Evolutionary conservation across 352 stramenopile species (phyloP).

Genomic region (Phytophthora macrochlamydospora): DNA sequence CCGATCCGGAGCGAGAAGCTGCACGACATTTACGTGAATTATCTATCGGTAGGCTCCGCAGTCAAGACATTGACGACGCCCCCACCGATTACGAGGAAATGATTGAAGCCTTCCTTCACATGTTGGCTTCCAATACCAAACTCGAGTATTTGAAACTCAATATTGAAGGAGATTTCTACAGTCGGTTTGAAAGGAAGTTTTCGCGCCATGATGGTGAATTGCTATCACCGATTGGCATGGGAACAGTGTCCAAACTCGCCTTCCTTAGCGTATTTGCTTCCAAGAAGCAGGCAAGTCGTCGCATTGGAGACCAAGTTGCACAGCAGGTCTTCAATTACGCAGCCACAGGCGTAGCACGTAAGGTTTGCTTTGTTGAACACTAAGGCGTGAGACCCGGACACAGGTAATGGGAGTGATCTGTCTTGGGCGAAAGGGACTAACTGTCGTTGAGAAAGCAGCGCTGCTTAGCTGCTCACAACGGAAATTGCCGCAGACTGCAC

Average conservation of each 20-base stretch:
- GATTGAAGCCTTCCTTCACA: conserved; percentile 12
- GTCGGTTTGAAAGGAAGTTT: conserved; percentile 14
- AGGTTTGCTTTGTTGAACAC: conserved; percentile 30
- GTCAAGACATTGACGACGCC: conserved; percentile 18
- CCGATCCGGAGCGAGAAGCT: conserved; percentile 10
- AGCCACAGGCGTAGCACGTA: conserved; percentile 10
- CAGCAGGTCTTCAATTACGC: conserved; percentile 22
- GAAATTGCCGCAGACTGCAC: conserved; percentile 4
- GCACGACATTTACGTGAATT: conserved; percentile 12
- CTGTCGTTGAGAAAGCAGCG: too few relatives aligned
- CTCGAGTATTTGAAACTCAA: conserved; percentile 22
- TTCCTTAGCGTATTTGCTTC: conserved; percentile 9
- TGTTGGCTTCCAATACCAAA: conserved; percentile 22
- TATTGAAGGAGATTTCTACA: conserved; percentile 20
- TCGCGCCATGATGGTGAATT: conserved; percentile 10
- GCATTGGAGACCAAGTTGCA: conserved; percentile 3
- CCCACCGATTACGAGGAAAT: conserved; percentile 20
- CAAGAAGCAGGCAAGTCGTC: neutral
- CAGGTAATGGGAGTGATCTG: too few relatives aligned
- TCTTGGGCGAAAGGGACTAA: too few relatives aligned
- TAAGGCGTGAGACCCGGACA: neutral
- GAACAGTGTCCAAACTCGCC: conserved; percentile 5
- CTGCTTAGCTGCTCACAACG: conserved; percentile 1
- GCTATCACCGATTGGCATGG: conserved; percentile 7
- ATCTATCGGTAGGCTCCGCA: conserved; percentile 18